These are phyloP conservation scores for Sarcodon sp. DNA, from an alignment of 768 basidiomycete species.

Conservation along the genomic window DNA sequence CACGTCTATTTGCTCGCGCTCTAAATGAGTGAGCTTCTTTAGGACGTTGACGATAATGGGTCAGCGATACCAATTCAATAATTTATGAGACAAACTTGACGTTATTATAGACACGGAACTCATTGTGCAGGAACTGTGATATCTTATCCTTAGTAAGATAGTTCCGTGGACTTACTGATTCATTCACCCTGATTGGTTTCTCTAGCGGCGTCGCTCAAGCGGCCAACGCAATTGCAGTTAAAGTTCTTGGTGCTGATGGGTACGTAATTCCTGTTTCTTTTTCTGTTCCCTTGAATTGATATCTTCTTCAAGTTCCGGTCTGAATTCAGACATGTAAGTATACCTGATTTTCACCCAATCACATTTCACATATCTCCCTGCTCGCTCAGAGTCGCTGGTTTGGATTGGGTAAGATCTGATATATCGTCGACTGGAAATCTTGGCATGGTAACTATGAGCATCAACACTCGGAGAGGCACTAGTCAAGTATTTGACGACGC, in stretches of 20 bases:
- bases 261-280: no score
- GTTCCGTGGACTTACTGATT: no score
- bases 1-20: not conserved
- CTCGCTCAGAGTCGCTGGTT: not conserved
- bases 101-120: no score
- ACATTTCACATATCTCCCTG: not conserved
- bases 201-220: conserved; percentile 6
- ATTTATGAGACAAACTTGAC: no score
- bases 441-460: not conserved
- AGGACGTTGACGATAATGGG: conserved; percentile 87
- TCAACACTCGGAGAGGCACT: conserved; percentile 8
- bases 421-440: not conserved
- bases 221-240: not conserved
- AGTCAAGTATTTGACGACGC: conserved; percentile 9
- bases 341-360: not conserved
- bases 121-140: conserved; percentile 86
- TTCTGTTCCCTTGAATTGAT: not conserved
- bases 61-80: no score
- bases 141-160: conserved; percentile 72
- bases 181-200: not conserved
- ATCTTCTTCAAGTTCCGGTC: conserved; percentile 33
- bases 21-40: not conserved
- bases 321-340: conserved; percentile 56
- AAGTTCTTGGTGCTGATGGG: not conserved
- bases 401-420: not conserved